Conservation (phyloP, 352 stramenopile species). For the Discostella stelligera region DNA sequence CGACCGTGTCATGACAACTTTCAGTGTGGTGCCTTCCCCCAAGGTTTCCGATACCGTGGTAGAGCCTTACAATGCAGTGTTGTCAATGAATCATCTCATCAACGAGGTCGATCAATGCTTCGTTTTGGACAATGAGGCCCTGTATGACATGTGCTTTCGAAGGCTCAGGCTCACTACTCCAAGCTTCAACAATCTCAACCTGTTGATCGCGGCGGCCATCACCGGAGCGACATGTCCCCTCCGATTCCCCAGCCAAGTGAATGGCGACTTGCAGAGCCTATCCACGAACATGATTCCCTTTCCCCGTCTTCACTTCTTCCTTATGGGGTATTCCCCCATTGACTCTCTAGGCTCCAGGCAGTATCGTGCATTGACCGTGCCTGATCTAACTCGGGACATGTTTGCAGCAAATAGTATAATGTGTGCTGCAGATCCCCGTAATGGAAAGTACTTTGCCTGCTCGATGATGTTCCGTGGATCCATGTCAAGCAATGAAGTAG, state of each 20-base stretch:
- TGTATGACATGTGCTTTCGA: constrained; percentile 99
- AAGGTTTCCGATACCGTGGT: constrained; percentile 98
- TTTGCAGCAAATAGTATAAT: constrained; percentile 99
- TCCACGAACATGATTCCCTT: constrained; percentile 98
- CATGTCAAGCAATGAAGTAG: constrained; percentile 99
- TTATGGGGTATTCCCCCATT: constrained; percentile 98
- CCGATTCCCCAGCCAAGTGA: constrained; percentile 97
- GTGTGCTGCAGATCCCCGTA: constrained; percentile 96
- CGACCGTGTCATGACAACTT: constrained; percentile 99
- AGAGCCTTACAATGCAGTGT: constrained; percentile 98
- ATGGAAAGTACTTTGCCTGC: constrained; percentile 98
- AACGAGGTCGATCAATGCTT: constrained; percentile 99
- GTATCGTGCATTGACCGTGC: constrained; percentile 92
- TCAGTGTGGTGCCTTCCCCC: constrained; percentile 97
- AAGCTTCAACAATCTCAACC: constrained; percentile 98
- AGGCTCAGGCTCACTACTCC: constrained; percentile 98
- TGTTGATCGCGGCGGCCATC: constrained; percentile 97
- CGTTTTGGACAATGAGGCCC: constrained; percentile 98
- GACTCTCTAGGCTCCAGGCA: constrained; percentile 98
- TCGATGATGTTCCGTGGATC: constrained; percentile 98
- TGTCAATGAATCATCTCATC: constrained; percentile 98
- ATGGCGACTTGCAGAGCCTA: constrained; percentile 98
- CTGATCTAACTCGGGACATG: constrained; percentile 96
- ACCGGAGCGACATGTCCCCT: constrained; percentile 98
- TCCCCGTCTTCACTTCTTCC: constrained; percentile 99